Percentiles rank a stretch among this genome's conserved stretches.
Evolutionary conservation across 257 asterid genomes (phyloP).

Genomic region (Thymus quinquecostatus): DNA sequence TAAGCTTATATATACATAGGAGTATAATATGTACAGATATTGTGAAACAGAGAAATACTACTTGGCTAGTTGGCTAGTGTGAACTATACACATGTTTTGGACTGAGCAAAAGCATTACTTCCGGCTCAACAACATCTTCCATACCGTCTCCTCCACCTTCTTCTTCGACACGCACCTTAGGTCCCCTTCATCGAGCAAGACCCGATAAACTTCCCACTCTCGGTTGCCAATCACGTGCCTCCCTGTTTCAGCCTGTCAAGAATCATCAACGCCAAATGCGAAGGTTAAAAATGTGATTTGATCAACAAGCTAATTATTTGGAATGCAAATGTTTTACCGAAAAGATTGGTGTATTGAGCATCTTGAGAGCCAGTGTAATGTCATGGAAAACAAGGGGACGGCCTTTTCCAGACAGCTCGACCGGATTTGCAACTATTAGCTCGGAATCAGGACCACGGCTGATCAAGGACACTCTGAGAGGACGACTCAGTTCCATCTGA

Average conservation of each 20-base stretch:
- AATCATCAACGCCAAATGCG: background rate
- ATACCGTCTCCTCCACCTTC: slow-evolving; percentile 68
- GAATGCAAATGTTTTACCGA: slow-evolving; percentile 46
- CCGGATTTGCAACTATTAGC: slow-evolving; percentile 79
- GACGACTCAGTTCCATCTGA: slow-evolving; percentile 76
- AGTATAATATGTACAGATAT: too few relatives aligned
- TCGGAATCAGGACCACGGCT: slow-evolving; percentile 93
- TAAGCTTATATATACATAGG: too few relatives aligned
- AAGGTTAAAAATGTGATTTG: background rate
- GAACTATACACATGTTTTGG: too few relatives aligned
- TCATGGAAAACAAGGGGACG: slow-evolving; percentile 86
- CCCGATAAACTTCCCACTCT: slow-evolving; percentile 89
- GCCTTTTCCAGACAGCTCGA: slow-evolving; percentile 85
- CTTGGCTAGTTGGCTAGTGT: too few relatives aligned
- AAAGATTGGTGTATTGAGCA: slow-evolving; percentile 70
- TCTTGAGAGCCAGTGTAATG: slow-evolving; percentile 85
- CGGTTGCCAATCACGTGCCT: slow-evolving; percentile 70
- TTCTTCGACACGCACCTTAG: slow-evolving; percentile 51
- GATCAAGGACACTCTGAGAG: slow-evolving; percentile 69
- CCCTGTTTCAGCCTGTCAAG: slow-evolving; percentile 78
- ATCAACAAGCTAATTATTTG: too few relatives aligned
- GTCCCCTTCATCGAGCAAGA: slow-evolving; percentile 78
- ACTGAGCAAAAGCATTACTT: slow-evolving; percentile 36
- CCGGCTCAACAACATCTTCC: slow-evolving; percentile 95
- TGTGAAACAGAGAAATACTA: too few relatives aligned